Evolutionary conservation across 208 protist genomes (phyloP), one percentile per base, ranked within the genome.

Genomic region (Porcisia hertigi): DNA sequence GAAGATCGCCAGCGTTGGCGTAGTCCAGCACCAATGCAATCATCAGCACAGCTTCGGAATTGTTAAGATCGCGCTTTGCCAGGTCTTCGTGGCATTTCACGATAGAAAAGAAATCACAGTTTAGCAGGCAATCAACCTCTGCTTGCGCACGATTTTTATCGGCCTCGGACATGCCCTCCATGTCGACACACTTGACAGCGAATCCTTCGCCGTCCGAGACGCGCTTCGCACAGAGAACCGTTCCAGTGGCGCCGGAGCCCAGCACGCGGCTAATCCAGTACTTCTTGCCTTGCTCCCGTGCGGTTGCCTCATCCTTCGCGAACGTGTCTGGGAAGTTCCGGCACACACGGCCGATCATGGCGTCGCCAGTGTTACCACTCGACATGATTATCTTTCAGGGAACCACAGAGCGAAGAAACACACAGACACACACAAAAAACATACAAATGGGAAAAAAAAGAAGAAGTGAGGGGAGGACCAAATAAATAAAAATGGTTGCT

Each of bases 1-100:
- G 81, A 8, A 97, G 83, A 73, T 97, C 93, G 30, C 93, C 93
- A 1, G 91, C 93, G 79, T 97, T 90, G 59, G 90, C 89, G 81
- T 91, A 97, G 70, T 96, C 92, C 59, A 95, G 83, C 34, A 96
- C 86, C 30, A 97, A 87, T 1, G 89, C 81, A 69, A 94, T 88
- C 85, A 92, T 92, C 62, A 84, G 76, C 6, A 88, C 77, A 49
- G 82, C 89, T 39, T 92, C 87, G 47, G 82, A 71, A 64, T 88
- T 84, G 70, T 65, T 83, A 23, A 77, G 73, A 60, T 93, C 88
- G 20, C 73, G 77, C 77, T 94, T 88, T 9, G 80, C 76, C 43
- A 92, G 80, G 69, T 94, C 92, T 58, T 92, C 94, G 74, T 91
- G 83, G 73, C 87, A 96, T 75, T 94, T 90, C 23, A 97, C 49